Conservation (phyloP, 164 flowering plant species). For the Litsea cubeba region DNA sequence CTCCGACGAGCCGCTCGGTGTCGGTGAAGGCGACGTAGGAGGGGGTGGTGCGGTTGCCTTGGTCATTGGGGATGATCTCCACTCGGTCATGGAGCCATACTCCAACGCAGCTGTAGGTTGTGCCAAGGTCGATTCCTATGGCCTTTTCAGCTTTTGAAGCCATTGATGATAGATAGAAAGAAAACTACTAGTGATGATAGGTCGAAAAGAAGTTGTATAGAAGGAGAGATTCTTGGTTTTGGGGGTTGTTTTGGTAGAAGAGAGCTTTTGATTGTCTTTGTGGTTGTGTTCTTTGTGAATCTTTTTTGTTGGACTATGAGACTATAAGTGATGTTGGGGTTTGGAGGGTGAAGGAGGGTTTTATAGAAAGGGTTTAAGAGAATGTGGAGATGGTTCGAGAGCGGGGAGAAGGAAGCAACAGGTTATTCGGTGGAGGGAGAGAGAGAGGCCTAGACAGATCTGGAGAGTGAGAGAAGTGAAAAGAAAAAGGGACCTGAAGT, state of each 20-base stretch:
- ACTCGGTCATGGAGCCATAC: slow-evolving; percentile 32
- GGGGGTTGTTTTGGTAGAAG: not conserved
- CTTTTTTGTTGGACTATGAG: not conserved
- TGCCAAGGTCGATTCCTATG: slow-evolving; percentile 30
- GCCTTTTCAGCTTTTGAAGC: slow-evolving; percentile 20
- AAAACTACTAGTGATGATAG: too few species aligned
- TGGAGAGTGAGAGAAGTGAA: not conserved
- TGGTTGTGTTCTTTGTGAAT: not conserved
- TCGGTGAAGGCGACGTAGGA: slow-evolving; percentile 39
- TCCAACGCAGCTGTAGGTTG: slow-evolving; percentile 34
- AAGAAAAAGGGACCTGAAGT: not conserved
- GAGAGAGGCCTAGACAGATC: not conserved
- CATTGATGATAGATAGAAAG: slow-evolving; percentile 5
- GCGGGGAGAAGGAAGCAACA: not conserved
- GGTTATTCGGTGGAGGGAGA: slow-evolving; percentile 5
- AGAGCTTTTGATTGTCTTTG: not conserved
- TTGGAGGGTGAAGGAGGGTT: not conserved
- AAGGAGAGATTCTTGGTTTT: not conserved
- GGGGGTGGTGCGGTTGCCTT: slow-evolving; percentile 35
- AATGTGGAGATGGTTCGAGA: not conserved
- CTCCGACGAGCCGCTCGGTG: slow-evolving; percentile 33
- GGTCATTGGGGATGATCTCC: slow-evolving; percentile 35
- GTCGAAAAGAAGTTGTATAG: not conserved
- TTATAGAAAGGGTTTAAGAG: not conserved
- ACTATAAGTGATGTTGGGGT: not conserved